Evolutionary conservation across 257 asterid genomes (phyloP), one percentile per base, ranked within the genome.

Genomic region (Verbascum thapsus): DNA sequence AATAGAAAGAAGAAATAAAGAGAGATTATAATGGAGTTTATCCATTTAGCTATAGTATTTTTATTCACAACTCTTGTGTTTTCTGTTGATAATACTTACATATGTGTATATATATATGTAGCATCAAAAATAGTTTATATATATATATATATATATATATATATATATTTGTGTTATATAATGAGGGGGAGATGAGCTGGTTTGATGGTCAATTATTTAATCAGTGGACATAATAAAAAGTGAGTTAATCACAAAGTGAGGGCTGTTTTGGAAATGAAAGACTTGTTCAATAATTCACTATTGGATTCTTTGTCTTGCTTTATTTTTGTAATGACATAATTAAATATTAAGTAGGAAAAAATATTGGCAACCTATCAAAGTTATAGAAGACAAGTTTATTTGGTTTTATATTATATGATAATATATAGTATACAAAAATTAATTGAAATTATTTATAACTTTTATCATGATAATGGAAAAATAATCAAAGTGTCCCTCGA

Each of bases 191-290:
- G 34, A 37, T 44, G 67, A 76, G 72, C 67, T 75, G 79, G 62
- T 61, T 17, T 67, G 57, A 65, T 64, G 63, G 65, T 72, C 51
- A 42, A 44, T 72, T 71, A 18, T 44, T 57, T 66, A 66, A 72
- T 66, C 58, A 58, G 82, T 73, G 85, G 81, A 66, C 67, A 55
- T 61, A 26, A 69, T 50, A 61, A 39, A 72, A 70, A 43, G 71
- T 38, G n/a, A n/a, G n/a, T 5, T 19, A 41, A 74, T 61, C 63
- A 52, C 56, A 38, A 47, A 66, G 2, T 59, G 74, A 58, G 79
- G 84, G 81, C 42, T 69, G 50, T 72, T 58, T 0, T 19, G 81
- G 81, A 64, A 72, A 54, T 58, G 13, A 12, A 17, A 16, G 63
- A 43, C 13, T 64, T 16, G 6, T 61, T 52, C 53, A 30, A 39